Evolutionary conservation across 1,284 basidiomycete genomes (phyloP), one percentile per base, ranked within the genome.

Genomic region (Cutaneotrichosporon mucoides): DNA sequence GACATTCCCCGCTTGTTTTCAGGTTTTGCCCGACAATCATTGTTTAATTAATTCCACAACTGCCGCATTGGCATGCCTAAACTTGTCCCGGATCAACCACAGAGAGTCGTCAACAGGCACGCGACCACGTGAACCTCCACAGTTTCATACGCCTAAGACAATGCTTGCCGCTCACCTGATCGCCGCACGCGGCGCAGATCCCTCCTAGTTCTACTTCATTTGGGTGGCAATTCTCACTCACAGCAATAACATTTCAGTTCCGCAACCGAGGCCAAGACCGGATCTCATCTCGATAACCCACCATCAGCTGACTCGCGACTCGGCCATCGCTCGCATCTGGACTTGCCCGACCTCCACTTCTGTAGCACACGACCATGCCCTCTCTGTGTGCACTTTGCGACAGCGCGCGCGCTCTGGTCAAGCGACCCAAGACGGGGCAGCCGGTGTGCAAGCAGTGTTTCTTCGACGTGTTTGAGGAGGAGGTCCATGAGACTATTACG

Each of bases 401-500:
- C 33, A 84, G 82, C 4, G 81, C 87, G 2, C 86, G 88, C 55
- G 92, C 95, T 0, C 93, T 98, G 63, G 80, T 99, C 43, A 94
- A 92, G 71, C 83, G 95, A 16, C 95, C 95, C 9, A 99, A 99
- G 78, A 99, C 95, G 1, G 93, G 93, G 0, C 94, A 97, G 73
- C 90, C 92, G 73, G 93, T 97, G 67, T 99, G 94, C 82, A 89
- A 88, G 76, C 86, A 89, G 52, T 97, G 93, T 73, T 97, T 97
- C 79, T 99, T 92, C 81, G 86, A 87, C 70, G 92, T 98, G 42
- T 99, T 99, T 68, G 95, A 99, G 81, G 95, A 92, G 0, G 95
- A 99, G 76, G 88, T 99, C 40, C 96, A 99, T 79, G 88, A 95
- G 73, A 98, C 96, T 0, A 97, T 99, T 71, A 61, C 69, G 13